Evolutionary conservation across 768 basidiomycete genomes (phyloP), one percentile per base, ranked within the genome.

Genomic region (Chalciporus piperatus): DNA sequence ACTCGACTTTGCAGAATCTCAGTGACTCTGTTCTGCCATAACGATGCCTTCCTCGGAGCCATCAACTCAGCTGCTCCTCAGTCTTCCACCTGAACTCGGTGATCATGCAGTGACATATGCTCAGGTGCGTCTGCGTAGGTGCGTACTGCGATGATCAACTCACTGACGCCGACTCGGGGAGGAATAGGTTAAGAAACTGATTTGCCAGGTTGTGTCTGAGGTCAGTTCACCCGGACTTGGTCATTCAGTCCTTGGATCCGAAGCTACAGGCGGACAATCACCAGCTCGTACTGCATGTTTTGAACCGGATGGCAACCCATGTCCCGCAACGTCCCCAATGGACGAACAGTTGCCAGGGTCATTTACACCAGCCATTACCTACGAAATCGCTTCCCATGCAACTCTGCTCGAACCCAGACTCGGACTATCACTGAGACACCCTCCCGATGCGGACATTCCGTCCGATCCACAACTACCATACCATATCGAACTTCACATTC

Each of bases 91-190:
- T 30, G 89, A 92, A 49, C 76, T 94, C 59, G 76, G 82, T 22
- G 77, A 85, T 20, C 87, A 84, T 65, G 85, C 89, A 1, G 87
- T 97, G 48, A 83, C 92, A 63, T 97, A 97, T 64, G 78, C 88
- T 28, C 84, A 86, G 74, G 90, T 89, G 50, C 33, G 51, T 7
- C 12, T 16, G 33, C 16, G 8, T 3, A 10, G 30, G 10, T 32
- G 30, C 5, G 4, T 9, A n/a, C 33, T 16, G 16, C 3, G 33
- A n/a, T 35, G 33, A n/a, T 35, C 16, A n/a, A n/a, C 33, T 35
- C 7, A n/a, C 33, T 35, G 33, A 35, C 33, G 14, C 33, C 3
- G 16, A 35, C 16, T n/a, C 33, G 14, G 14, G 25, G 30, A 30
- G 30, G 32, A 12, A 6, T 59, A 96, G 89, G 83, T 98, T 49